Base-by-base conservation (phyloP, 1,284 basidiomycete genomes). In the Trametes polyzona region DNA sequence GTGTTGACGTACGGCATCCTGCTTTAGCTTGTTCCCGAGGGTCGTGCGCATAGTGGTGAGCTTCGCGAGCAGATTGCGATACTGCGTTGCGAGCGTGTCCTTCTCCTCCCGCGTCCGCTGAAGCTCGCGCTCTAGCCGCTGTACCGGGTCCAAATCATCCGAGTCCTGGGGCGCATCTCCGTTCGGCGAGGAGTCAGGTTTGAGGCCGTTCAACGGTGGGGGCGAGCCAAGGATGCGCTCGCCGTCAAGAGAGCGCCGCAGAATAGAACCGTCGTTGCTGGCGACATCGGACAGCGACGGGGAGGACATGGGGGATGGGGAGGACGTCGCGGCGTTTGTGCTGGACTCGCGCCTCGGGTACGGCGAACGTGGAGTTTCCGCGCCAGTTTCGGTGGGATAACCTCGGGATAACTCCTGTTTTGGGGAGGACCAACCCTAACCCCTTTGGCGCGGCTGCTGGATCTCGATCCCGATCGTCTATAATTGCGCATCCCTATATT, bases 1-100 rank as follows among this genome's bases (percentile, higher is more conserved):
- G n/a, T 58, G 29, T 54, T 51, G 48, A 86, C 93, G 71, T 76
- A 97, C 96, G 65, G 97, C 96, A 76, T 99, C 97, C 73, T 97
- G 93, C 71, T 92, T 88, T 55, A 99, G 79, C 72, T 98, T 96
- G 68, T 95, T 96, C 36, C 95, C 95, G 24, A 99, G 80, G 4
- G 93, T 93, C 26, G 88, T 92, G 14, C 96, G 85, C 95, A 99
- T 98, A 32, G 88, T 85, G 2, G 93, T 95, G 46, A 99, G 78
- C 75, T 96, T 98, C 43, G 87, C 85, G 6, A 99, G 80, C 36
- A 99, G 80, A 57, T 84, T 89, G 52, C 86, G 85, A 74, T 99
- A 97, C 71, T 98, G 95, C 19, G 85, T 76, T 19, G 90, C 88
- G 40, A 95, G 82, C 6, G 81, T 78, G 58, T 97, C 95, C 73